Percentiles rank a stretch among this genome's conserved stretches.
Evolutionary conservation across 2,329 filamentous ascomycete species (phyloP).

Genomic region (Emmonsiellopsis sp.): DNA sequence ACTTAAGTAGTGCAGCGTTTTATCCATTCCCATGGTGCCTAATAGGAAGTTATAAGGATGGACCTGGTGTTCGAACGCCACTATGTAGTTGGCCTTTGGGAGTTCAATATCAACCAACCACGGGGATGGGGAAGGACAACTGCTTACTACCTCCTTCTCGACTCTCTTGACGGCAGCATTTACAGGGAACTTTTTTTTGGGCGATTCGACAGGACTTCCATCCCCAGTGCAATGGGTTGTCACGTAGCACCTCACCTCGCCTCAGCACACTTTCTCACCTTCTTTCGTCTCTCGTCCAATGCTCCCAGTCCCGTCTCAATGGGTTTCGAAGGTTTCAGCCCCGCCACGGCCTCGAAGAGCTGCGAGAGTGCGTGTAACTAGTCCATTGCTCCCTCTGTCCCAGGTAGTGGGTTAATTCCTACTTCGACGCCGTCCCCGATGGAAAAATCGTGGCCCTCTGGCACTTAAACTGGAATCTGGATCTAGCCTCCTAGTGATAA

Average conservation of each 20-base stretch:
- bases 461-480: not conserved
- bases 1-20: no score
- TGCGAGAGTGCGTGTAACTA: not conserved
- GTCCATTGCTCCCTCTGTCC: not conserved
- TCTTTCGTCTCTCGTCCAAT: not conserved
- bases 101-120: slow-evolving; percentile 3
- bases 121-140: not conserved
- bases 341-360: not conserved
- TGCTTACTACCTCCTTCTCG: not conserved
- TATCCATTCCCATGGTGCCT: not conserved
- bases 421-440: not conserved
- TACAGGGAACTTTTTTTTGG: not conserved
- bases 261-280: not conserved
- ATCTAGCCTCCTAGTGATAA: not conserved
- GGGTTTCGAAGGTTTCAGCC: not conserved
- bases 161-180: not conserved
- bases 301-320: not conserved
- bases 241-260: not conserved
- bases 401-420: not conserved
- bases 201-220: not conserved
- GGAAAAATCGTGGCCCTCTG: not conserved
- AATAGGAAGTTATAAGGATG: not conserved
- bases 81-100: not conserved
- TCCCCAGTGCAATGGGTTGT: not conserved
- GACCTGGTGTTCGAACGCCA: not conserved